Evolutionary conservation across 208 protist genomes (phyloP).

Genomic region (Leishmania martiniquensis): DNA sequence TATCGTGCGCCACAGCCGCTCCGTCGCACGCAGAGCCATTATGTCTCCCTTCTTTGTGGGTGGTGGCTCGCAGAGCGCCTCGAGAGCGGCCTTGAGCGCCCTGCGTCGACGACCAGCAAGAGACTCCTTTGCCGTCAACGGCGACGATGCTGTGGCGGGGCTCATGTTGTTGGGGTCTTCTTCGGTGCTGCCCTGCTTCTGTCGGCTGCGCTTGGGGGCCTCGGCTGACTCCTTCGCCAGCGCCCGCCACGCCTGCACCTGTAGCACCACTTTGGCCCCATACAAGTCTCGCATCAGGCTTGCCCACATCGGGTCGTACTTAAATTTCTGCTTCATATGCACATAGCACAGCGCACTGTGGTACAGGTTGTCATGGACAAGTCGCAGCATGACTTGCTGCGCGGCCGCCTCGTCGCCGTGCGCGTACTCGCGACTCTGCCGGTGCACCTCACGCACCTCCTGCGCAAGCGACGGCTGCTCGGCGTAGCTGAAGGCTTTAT

Average conservation of each 20-base stretch:
- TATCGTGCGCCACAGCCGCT: slow-evolving; percentile 40
- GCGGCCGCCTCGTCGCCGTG: slow-evolving; percentile 28
- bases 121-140: background rate
- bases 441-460: slow-evolving; percentile 41
- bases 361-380: slow-evolving; percentile 56
- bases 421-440: slow-evolving; percentile 13
- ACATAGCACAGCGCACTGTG: slow-evolving; percentile 55
- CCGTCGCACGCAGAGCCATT: slow-evolving; percentile 7
- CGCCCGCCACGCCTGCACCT: slow-evolving; percentile 17
- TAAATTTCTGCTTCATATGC: slow-evolving; percentile 44
- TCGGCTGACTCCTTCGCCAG: slow-evolving; percentile 12
- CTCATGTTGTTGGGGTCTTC: background rate
- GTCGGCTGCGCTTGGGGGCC: background rate
- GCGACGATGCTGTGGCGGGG: background rate
- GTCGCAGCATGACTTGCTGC: slow-evolving; percentile 34
- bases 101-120: slow-evolving; percentile 12
- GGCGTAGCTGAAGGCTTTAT: slow-evolving; percentile 31
- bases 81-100: slow-evolving; percentile 13
- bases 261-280: slow-evolving; percentile 10
- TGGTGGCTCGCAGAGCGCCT: slow-evolving; percentile 12
- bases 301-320: slow-evolving; percentile 64
- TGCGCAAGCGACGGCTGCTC: slow-evolving; percentile 40
- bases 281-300: slow-evolving; percentile 75
- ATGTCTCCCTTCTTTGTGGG: slow-evolving; percentile 8
- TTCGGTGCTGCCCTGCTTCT: background rate